These are phyloP conservation scores for Dictyostelium capitatum DNA, from an alignment of 78 protist species.

Conservation along the genomic window DNA sequence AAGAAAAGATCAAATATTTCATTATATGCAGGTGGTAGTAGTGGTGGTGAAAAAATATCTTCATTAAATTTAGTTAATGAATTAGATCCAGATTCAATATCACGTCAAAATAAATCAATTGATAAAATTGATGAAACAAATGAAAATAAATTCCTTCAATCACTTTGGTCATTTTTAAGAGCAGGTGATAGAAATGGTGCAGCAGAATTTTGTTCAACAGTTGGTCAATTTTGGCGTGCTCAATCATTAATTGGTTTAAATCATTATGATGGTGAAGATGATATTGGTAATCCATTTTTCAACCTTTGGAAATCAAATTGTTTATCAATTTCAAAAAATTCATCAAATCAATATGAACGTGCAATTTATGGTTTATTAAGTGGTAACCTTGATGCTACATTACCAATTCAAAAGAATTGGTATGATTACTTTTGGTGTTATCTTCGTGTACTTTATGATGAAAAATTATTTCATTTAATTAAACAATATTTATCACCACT, in stretches of 20 bases:
- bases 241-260: conserved; percentile 37
- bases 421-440: conserved; percentile 70
- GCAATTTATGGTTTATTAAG: conserved; percentile 54
- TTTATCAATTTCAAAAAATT: not conserved
- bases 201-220: not conserved
- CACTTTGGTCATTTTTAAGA: conserved; percentile 49
- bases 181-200: conserved; percentile 53
- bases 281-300: conserved; percentile 53
- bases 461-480: conserved; percentile 1
- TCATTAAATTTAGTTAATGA: not conserved
- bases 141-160: conserved; percentile 11
- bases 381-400: conserved; percentile 2
- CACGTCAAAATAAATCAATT: conserved; percentile 18
- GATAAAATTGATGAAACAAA: conserved; percentile 25
- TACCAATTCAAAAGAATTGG: conserved; percentile 48
- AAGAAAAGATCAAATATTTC: not conserved
- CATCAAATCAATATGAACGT: conserved; percentile 24
- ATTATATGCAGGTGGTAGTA: not conserved
- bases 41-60: not conserved
- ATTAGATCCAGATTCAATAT: conserved; percentile 55
- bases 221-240: conserved; percentile 65
- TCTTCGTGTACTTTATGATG: conserved; percentile 18
- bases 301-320: conserved; percentile 66
- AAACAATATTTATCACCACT: conserved; percentile 10
- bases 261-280: not conserved